Conservation (phyloP, 2,329 filamentous ascomycete species). For the Scedosporium minutisporum region DNA sequence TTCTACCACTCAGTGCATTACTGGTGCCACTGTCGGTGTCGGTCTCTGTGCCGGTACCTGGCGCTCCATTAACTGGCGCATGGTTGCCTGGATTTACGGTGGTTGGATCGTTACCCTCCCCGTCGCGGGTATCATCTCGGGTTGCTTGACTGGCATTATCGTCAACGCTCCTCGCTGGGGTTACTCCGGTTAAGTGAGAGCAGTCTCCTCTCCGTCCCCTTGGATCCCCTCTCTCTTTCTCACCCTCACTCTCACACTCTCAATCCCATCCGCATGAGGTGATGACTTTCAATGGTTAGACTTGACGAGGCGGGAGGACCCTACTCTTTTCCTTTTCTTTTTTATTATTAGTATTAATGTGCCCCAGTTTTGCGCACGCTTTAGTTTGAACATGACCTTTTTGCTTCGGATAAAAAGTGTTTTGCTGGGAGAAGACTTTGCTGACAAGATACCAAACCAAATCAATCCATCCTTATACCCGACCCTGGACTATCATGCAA, state of each 20-base stretch:
- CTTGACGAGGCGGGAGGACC: too few relatives aligned
- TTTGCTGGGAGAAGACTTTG: background rate
- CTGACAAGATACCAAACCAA: background rate
- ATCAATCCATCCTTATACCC: background rate
- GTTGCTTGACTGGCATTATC: constrained; percentile 52
- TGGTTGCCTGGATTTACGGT: constrained; percentile 49
- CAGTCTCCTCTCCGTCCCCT: too few relatives aligned
- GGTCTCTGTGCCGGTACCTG: constrained; percentile 50
- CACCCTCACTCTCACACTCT: too few relatives aligned
- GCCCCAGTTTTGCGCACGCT: too few relatives aligned
- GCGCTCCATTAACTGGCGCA: constrained; percentile 53
- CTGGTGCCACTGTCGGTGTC: constrained; percentile 52
- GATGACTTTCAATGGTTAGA: too few relatives aligned
- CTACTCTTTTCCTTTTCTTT: too few relatives aligned
- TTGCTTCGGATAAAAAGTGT: background rate
- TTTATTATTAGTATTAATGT: too few relatives aligned
- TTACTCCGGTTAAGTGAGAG: background rate
- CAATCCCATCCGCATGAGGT: too few relatives aligned
- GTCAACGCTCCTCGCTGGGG: constrained; percentile 48
- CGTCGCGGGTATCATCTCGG: constrained; percentile 44
- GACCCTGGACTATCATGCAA: background rate
- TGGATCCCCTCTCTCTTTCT: too few relatives aligned
- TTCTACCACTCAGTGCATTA: constrained; percentile 57
- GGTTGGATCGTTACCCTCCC: constrained; percentile 55
- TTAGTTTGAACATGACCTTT: too few relatives aligned